These are phyloP conservation scores for Penicillium occitanis DNA, from an alignment of 2,329 filamentous ascomycete species.

Conservation along the genomic window DNA sequence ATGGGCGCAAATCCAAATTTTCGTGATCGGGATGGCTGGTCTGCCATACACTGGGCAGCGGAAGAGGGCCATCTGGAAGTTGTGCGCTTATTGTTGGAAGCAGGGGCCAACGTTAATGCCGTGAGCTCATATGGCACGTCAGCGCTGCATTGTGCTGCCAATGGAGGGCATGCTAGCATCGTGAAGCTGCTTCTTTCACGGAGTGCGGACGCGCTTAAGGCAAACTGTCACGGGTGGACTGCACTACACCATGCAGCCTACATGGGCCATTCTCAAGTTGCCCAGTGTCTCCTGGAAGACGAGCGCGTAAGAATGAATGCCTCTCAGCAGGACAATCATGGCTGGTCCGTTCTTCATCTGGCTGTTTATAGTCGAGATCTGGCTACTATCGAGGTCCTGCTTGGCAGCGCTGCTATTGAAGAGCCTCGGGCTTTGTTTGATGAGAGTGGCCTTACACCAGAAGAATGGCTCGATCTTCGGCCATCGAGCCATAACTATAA, in stretches of 20 bases:
- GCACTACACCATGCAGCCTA: background rate
- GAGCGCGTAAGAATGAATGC: background rate
- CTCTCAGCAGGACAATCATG: background rate
- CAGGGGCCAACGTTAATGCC: too few relatives aligned
- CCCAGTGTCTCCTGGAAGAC: background rate
- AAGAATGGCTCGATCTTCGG: background rate
- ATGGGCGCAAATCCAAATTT: too few relatives aligned
- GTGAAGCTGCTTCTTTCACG: too few relatives aligned
- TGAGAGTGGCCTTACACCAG: background rate
- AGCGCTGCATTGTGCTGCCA: too few relatives aligned
- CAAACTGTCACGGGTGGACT: background rate
- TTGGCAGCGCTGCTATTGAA: background rate
- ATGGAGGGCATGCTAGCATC: too few relatives aligned
- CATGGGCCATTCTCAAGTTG: background rate
- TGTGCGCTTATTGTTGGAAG: too few relatives aligned
- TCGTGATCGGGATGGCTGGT: too few relatives aligned
- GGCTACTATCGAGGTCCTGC: background rate
- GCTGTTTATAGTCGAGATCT: background rate
- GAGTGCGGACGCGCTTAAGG: too few relatives aligned
- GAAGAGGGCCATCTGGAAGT: too few relatives aligned
- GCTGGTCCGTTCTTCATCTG: background rate
- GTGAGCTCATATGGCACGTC: too few relatives aligned
- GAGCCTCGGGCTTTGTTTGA: background rate
- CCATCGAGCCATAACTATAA: background rate
- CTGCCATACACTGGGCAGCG: too few relatives aligned